Evolutionary conservation across 1,284 basidiomycete species (phyloP).

Genomic region (Apiotrichum porosum): DNA sequence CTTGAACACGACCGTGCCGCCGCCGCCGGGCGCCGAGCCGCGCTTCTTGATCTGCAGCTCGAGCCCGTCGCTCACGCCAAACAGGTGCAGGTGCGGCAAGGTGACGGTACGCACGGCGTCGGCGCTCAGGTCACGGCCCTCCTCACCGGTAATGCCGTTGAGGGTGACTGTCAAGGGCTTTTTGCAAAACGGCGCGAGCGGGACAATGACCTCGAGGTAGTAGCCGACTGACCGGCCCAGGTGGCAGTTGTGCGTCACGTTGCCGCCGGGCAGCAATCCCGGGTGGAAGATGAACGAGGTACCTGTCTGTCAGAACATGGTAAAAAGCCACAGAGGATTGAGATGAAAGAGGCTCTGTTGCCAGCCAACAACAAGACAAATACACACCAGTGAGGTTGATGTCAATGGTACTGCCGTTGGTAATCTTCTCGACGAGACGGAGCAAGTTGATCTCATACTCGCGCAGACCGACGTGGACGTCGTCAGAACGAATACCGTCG

Average conservation of each 20-base stretch:
- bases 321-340: not conserved
- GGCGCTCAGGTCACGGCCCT: constrained; percentile 79
- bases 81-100: constrained; percentile 82
- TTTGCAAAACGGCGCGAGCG: constrained; percentile 91
- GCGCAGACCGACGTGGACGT: constrained; percentile 90
- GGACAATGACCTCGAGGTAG: constrained; percentile 84
- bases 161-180: constrained; percentile 75
- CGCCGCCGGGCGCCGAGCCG: constrained; percentile 84
- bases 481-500: constrained; percentile 82
- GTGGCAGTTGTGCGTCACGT: constrained; percentile 79
- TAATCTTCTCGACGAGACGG: constrained; percentile 82
- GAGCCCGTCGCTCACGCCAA: constrained; percentile 79
- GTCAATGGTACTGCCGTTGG: constrained; percentile 92
- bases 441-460: constrained; percentile 93
- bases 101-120: constrained; percentile 90
- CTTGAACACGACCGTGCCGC: constrained; percentile 88
- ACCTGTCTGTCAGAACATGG: constrained; percentile 53
- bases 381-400: constrained; percentile 85
- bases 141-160: constrained; percentile 78
- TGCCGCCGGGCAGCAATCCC: constrained; percentile 82
- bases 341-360: not conserved
- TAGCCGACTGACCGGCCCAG: constrained; percentile 84
- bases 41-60: constrained; percentile 91
- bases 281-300: constrained; percentile 87
- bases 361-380: not conserved